Percentiles rank a stretch among this genome's conserved stretches.
Conservation (phyloP, 2,329 filamentous ascomycete species). For the Sporothrix phasma region DNA sequence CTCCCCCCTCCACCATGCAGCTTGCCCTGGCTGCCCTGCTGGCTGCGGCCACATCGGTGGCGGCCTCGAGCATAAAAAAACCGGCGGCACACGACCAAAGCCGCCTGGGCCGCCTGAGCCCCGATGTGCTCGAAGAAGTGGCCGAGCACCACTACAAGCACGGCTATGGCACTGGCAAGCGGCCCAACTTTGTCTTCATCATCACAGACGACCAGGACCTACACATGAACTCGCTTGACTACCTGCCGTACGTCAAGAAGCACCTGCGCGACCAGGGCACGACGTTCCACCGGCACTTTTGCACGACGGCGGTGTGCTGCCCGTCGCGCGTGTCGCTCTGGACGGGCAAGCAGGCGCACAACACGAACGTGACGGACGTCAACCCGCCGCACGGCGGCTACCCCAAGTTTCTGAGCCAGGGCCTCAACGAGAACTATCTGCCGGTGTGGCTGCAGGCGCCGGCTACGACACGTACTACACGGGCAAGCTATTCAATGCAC, state of each 20-base stretch:
- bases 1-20: constrained; percentile 1
- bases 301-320: constrained; percentile 57
- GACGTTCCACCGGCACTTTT: constrained; percentile 52
- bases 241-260: constrained; percentile 45
- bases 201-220: constrained; percentile 57
- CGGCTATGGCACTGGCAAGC: not conserved
- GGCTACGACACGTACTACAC: constrained; percentile 65
- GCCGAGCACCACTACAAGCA: not conserved
- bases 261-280: constrained; percentile 41
- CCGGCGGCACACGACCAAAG: not conserved
- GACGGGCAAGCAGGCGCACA: constrained; percentile 58
- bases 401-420: constrained; percentile 55
- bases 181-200: constrained; percentile 35
- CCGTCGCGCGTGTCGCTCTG: constrained; percentile 55
- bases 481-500: constrained; percentile 62
- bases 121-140: not conserved
- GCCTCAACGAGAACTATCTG: constrained; percentile 57
- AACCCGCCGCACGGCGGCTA: constrained; percentile 51
- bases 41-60: constrained; percentile 3
- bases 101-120: not conserved
- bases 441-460: constrained; percentile 60
- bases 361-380: constrained; percentile 57
- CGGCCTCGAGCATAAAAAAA: not conserved
- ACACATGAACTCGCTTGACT: constrained; percentile 47
- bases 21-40: not conserved